Percentiles rank a stretch among this genome's conserved stretches.
phyloP scores from a whole-genome alignment of 75 land plant species.

The Pinus tabuliformis region DNA sequence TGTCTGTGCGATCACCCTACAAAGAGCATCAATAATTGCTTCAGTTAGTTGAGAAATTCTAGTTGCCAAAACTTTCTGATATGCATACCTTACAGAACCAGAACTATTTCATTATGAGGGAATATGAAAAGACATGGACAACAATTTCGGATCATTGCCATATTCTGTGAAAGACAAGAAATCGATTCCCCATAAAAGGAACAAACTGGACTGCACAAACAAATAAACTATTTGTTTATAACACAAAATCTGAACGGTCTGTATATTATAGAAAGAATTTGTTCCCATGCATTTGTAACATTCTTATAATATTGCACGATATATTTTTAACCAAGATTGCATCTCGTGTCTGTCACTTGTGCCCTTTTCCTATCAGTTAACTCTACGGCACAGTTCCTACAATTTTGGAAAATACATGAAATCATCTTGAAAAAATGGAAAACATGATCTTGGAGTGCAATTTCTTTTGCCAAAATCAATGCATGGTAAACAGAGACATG shows the following conservation, averaged over 20 bases:
- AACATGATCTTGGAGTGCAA: background rate
- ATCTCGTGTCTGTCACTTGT: background rate
- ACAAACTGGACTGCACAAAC: background rate
- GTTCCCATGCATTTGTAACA: background rate
- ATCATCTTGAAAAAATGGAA: background rate
- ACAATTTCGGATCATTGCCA: too few species aligned
- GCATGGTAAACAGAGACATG: background rate
- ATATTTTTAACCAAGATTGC: background rate
- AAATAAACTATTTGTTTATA: background rate
- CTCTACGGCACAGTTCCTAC: background rate
- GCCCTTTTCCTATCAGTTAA: background rate
- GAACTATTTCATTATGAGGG: background rate
- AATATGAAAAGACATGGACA: background rate
- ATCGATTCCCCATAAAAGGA: background rate
- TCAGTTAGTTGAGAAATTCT: conserved; percentile 4
- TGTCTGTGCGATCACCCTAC: conserved; percentile 97
- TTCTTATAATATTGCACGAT: background rate
- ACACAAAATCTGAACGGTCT: background rate
- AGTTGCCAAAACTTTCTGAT: background rate
- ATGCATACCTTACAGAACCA: background rate
- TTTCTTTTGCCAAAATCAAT: background rate
- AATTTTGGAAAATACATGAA: background rate
- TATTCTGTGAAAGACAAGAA: background rate
- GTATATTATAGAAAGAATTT: background rate
- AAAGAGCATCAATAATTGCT: conserved; percentile 1